Evolutionary conservation across 1,284 basidiomycete genomes (phyloP).

Genomic region (Trichosporon sp.): DNA sequence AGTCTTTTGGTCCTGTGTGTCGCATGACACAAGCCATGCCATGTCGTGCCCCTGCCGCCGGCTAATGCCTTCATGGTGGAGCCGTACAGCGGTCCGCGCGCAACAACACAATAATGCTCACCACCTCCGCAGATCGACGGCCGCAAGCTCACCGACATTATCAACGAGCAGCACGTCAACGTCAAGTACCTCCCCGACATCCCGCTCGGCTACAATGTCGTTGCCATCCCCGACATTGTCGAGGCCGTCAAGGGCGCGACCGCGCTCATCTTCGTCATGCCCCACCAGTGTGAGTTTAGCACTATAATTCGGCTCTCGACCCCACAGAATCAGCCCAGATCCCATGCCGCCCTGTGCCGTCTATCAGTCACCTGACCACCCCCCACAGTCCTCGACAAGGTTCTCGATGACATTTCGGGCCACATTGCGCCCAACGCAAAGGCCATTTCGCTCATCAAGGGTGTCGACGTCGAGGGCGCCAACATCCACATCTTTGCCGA

Average conservation of each 20-base stretch:
- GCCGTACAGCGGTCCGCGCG: neutral
- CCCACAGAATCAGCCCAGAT: neutral
- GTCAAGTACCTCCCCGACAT: constrained; percentile 53
- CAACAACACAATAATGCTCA: too few species aligned
- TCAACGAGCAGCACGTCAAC: constrained; percentile 52
- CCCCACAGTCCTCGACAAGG: constrained; percentile 42
- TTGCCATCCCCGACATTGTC: constrained; percentile 51
- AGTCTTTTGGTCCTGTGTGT: too few species aligned
- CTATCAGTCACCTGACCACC: neutral
- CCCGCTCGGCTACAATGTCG: constrained; percentile 52
- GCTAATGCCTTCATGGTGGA: neutral
- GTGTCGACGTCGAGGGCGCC: constrained; percentile 52
- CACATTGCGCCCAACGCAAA: constrained; percentile 47
- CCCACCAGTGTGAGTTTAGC: constrained; percentile 51
- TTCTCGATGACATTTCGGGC: constrained; percentile 48
- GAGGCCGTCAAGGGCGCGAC: constrained; percentile 54
- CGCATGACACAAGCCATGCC: too few species aligned
- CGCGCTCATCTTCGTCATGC: constrained; percentile 55
- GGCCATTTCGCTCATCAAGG: constrained; percentile 54
- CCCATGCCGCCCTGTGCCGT: neutral
- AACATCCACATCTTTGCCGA: constrained; percentile 57
- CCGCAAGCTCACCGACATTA: constrained; percentile 54
- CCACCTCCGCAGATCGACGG: constrained; percentile 52
- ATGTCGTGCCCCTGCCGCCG: too few species aligned
- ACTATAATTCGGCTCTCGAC: neutral